These are phyloP conservation scores for Pulveroboletus sp. DNA, from an alignment of 768 basidiomycete genomes.

Conservation along the genomic window DNA sequence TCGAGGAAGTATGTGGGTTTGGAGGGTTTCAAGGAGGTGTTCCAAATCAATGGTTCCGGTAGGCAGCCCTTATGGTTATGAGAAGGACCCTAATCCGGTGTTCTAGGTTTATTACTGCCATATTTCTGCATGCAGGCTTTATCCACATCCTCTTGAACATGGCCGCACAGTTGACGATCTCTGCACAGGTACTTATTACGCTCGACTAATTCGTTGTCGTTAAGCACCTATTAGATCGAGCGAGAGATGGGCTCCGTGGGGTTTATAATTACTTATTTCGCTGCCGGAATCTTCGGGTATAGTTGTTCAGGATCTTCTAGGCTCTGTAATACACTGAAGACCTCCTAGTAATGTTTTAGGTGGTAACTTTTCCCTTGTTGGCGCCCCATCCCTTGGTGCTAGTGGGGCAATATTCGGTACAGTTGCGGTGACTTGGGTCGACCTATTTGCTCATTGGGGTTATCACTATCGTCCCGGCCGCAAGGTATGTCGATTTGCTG, in stretches of 20 bases:
- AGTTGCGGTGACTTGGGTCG: constrained; percentile 81
- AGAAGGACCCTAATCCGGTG: constrained; percentile 35
- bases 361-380: constrained; percentile 88
- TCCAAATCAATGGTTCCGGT: constrained; percentile 58
- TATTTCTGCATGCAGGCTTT: constrained; percentile 94
- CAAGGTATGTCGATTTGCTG: constrained; percentile 45
- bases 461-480: constrained; percentile 78
- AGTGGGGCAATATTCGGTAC: constrained; percentile 92
- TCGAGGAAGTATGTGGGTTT: constrained; percentile 85
- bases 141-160: constrained; percentile 90
- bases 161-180: constrained; percentile 77
- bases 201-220: neutral
- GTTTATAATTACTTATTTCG: constrained; percentile 82
- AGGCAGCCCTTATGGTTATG: constrained; percentile 32
- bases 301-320: constrained; percentile 1
- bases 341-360: constrained; percentile 71
- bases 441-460: constrained; percentile 88
- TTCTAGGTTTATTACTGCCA: constrained; percentile 74
- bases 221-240: constrained; percentile 57
- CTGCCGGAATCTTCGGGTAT: constrained; percentile 91
- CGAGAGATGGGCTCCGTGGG: constrained; percentile 86
- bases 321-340: constrained; percentile 2
- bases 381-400: constrained; percentile 85
- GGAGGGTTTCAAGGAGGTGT: constrained; percentile 54
- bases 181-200: constrained; percentile 54